A percentile compares a stretch with the other conserved stretches of the same genome.
phyloP scores from a whole-genome alignment of 2,329 filamentous ascomycete species.

The Aplosporella prunicola region DNA sequence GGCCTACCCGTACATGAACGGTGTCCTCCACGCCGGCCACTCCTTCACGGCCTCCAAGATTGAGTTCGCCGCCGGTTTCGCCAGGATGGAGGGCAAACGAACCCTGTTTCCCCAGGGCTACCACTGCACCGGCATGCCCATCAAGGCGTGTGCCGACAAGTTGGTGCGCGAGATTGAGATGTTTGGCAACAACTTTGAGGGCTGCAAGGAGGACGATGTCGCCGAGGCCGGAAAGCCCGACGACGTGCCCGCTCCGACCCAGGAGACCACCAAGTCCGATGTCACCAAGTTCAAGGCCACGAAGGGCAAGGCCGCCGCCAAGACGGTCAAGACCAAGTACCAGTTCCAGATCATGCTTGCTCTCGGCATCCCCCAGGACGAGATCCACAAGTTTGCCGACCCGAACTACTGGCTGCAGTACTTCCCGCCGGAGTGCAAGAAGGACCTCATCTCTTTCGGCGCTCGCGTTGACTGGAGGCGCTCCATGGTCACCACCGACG shows the following conservation, averaged over 20 bases:
- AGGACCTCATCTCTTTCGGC: constrained; percentile 75
- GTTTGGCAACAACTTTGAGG: constrained; percentile 80
- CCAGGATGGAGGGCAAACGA: constrained; percentile 82
- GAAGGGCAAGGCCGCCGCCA: constrained; percentile 75
- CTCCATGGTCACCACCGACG: constrained; percentile 88
- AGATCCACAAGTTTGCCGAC: constrained; percentile 90
- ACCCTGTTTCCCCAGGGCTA: constrained; percentile 86
- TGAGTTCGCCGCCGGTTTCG: constrained; percentile 81
- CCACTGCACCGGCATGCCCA: constrained; percentile 95
- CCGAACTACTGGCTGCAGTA: constrained; percentile 84
- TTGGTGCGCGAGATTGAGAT: constrained; percentile 77
- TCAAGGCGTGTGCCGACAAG: constrained; percentile 96
- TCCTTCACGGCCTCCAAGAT: constrained; percentile 87
- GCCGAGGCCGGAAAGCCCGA: constrained; percentile 41
- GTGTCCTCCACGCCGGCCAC: constrained; percentile 72
- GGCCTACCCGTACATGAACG: constrained; percentile 49
- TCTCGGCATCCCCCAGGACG: constrained; percentile 73
- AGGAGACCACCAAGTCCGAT: constrained; percentile 63
- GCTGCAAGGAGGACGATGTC: constrained; percentile 43
- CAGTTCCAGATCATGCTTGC: constrained; percentile 93
- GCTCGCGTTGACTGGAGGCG: constrained; percentile 87
- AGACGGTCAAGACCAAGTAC: constrained; percentile 89
- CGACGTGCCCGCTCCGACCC: constrained; percentile 50
- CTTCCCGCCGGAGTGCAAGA: constrained; percentile 74
- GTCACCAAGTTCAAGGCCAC: constrained; percentile 75